phyloP scores from a whole-genome alignment of 2,329 filamentous ascomycete species.

The Fusarium mundagurra region DNA sequence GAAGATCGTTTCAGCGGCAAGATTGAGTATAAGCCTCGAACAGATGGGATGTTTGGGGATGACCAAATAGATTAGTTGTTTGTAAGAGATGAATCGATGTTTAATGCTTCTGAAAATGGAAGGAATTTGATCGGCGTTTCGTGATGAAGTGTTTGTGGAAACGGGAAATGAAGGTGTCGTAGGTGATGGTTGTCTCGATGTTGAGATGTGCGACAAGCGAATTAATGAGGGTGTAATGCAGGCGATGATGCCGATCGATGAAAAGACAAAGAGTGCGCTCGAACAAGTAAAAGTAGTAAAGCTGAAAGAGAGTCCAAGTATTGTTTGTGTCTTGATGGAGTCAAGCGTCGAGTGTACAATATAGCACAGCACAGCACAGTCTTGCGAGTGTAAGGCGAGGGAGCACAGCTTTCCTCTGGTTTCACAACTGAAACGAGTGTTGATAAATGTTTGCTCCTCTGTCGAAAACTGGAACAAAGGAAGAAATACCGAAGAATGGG shows the following conservation, averaged over 20 bases:
- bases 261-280: neutral
- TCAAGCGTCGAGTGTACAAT: neutral
- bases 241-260: neutral
- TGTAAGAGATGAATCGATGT: neutral
- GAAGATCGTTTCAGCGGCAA: conserved; percentile 12
- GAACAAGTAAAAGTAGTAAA: neutral
- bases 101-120: neutral
- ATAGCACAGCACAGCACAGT: neutral
- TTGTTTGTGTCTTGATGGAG: conserved; percentile 2
- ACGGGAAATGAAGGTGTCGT: conserved; percentile 20
- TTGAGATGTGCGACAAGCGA: conserved; percentile 6
- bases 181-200: conserved; percentile 4
- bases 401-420: conserved; percentile 42
- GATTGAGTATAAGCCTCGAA: neutral
- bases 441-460: conserved; percentile 28
- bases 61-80: conserved; percentile 10
- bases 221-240: neutral
- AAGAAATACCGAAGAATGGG: neutral
- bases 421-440: conserved; percentile 38
- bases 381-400: conserved; percentile 25
- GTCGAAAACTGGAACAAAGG: neutral
- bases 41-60: neutral
- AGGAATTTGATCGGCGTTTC: conserved; percentile 25
- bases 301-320: conserved; percentile 18
- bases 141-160: neutral